Evolutionary conservation across 768 basidiomycete genomes (phyloP).

Genomic region (Leccinum disarticulatum): DNA sequence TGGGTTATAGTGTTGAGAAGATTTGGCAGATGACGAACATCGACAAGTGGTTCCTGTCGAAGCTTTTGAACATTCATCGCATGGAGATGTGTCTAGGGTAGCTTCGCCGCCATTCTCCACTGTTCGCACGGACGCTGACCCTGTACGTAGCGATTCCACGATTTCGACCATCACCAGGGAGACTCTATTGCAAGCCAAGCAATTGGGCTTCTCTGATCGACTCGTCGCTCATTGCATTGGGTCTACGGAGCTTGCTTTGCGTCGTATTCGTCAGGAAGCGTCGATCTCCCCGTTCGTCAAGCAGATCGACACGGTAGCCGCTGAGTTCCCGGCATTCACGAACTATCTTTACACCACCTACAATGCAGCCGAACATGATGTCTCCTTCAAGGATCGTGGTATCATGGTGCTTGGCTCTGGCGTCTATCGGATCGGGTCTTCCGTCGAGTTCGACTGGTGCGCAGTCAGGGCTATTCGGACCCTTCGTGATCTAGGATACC

Average conservation of each 20-base stretch:
- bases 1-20: constrained; percentile 92
- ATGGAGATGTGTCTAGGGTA: constrained; percentile 80
- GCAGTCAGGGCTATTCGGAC: constrained; percentile 97
- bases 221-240: constrained; percentile 81
- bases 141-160: constrained; percentile 50
- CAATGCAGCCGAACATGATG: constrained; percentile 93
- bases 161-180: constrained; percentile 61
- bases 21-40: constrained; percentile 98
- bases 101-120: constrained; percentile 20
- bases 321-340: constrained; percentile 97
- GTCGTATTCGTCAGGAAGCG: constrained; percentile 81
- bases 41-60: constrained; percentile 97
- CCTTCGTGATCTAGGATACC: constrained; percentile 88
- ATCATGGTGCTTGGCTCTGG: constrained; percentile 98
- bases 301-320: constrained; percentile 98
- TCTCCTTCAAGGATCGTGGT: constrained; percentile 86
- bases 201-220: constrained; percentile 94
- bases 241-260: constrained; percentile 92
- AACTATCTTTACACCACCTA: constrained; percentile 99
- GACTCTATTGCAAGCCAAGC: constrained; percentile 80
- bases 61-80: constrained; percentile 77
- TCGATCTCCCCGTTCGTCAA: constrained; percentile 90
- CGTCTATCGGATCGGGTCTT: constrained; percentile 97
- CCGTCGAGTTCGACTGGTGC: constrained; percentile 99
- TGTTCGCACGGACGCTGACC: constrained; percentile 3